Conservation (phyloP, 176 grass and related monocot genomes). For the Cymbopogon citratus region DNA sequence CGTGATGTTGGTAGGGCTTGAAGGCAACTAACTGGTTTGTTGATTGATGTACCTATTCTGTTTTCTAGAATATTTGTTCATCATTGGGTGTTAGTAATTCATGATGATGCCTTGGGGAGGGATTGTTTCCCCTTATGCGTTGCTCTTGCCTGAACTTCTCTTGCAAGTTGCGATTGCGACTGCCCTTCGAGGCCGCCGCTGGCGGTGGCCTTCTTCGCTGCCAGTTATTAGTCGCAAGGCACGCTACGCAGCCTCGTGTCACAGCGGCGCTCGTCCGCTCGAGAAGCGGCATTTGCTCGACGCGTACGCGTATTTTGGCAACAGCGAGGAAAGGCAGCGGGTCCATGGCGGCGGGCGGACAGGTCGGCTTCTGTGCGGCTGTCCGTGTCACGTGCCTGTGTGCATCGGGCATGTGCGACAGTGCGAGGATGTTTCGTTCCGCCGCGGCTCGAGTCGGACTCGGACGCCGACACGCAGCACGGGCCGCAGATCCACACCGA, state of each 20-base stretch:
- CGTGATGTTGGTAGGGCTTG: not conserved
- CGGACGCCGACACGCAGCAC: not conserved
- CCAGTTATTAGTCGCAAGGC: no score
- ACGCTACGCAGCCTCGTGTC: no score
- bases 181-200: not conserved
- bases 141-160: no score
- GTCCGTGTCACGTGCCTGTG: not conserved
- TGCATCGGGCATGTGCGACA: not conserved
- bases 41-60: not conserved
- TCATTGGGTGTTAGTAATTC: conserved; percentile 9
- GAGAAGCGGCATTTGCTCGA: not conserved
- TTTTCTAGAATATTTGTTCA: not conserved
- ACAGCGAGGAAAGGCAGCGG: no score
- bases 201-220: not conserved
- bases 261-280: not conserved
- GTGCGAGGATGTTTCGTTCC: not conserved
- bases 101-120: conserved; percentile 9
- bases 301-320: no score
- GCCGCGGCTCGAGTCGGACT: not conserved
- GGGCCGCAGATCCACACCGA: not conserved
- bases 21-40: conserved; percentile 7
- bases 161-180: no score
- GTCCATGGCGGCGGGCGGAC: no score
- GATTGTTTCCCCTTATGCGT: not conserved
- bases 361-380: not conserved